phyloP scores from a whole-genome alignment of 2,329 filamentous ascomycete species.

The Talaromyces sp. region DNA sequence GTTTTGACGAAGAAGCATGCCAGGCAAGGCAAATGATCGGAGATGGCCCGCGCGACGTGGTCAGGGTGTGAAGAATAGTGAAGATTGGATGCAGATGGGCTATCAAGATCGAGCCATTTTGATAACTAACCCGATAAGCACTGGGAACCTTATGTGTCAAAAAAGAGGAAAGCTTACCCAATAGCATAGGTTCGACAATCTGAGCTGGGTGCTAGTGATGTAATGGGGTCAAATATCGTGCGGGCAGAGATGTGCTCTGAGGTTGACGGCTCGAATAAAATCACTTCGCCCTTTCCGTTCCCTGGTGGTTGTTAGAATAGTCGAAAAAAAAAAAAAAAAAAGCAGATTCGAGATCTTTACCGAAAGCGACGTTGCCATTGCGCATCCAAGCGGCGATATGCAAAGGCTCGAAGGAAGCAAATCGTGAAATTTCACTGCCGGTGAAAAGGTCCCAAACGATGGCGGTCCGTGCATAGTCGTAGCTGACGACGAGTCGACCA shows the following conservation, averaged over 20 bases:
- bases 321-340: not conserved
- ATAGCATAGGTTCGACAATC: conserved; percentile 96
- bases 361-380: conserved; percentile 94
- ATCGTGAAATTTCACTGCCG: conserved; percentile 83
- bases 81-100: conserved; percentile 86
- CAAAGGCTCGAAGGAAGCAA: conserved; percentile 83
- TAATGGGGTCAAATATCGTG: conserved; percentile 92
- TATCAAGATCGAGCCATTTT: conserved; percentile 89
- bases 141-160: not conserved
- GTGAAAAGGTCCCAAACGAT: conserved; percentile 97
- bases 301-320: conserved; percentile 48
- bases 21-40: conserved; percentile 82
- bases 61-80: conserved; percentile 87
- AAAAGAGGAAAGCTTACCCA: conserved; percentile 56
- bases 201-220: conserved; percentile 78
- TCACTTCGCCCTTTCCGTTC: conserved; percentile 86
- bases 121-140: conserved; percentile 56
- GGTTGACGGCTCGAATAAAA: conserved; percentile 87
- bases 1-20: conserved; percentile 93
- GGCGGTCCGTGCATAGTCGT: conserved; percentile 82
- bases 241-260: conserved; percentile 86
- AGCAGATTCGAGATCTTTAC: conserved; percentile 46
- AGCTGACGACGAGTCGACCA: conserved; percentile 83
- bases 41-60: conserved; percentile 75
- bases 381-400: conserved; percentile 89